These are phyloP conservation scores for Syzygium syzygioides DNA, from an alignment of 441 rosid genomes.

Conservation along the genomic window DNA sequence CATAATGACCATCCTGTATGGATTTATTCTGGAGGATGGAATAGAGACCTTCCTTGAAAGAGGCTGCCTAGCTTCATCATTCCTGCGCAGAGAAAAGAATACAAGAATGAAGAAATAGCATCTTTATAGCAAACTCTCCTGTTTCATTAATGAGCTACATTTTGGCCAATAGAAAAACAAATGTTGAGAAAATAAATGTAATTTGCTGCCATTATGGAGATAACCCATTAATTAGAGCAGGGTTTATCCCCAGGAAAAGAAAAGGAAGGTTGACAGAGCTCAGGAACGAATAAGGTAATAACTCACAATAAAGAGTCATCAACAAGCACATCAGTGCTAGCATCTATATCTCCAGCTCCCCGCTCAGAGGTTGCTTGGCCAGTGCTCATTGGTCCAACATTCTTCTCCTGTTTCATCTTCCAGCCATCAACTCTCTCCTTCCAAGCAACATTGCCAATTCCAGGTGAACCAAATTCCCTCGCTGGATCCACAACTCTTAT, in stretches of 20 bases:
- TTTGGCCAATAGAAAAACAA: not conserved
- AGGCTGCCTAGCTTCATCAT: slow-evolving; percentile 16
- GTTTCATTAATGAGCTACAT: not conserved
- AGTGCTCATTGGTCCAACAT: slow-evolving; percentile 15
- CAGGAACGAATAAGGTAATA: not conserved
- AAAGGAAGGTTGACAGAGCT: not conserved
- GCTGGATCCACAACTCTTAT: slow-evolving; percentile 9
- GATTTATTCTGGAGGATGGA: slow-evolving; percentile 12
- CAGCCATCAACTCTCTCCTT: slow-evolving; percentile 19
- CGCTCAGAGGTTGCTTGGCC: slow-evolving; percentile 16
- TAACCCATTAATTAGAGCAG: not conserved
- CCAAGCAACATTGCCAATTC: slow-evolving; percentile 18
- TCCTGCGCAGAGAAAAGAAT: not conserved
- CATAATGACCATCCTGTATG: slow-evolving; percentile 16
- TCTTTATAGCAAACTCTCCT: not conserved
- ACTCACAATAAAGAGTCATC: slow-evolving; percentile 19
- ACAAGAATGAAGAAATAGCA: not conserved
- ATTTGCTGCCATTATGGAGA: not conserved
- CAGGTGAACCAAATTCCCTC: slow-evolving; percentile 14
- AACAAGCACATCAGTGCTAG: slow-evolving; percentile 14
- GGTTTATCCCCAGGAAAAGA: not conserved
- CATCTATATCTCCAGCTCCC: slow-evolving; percentile 18
- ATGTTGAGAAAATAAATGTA: not conserved
- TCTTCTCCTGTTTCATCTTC: slow-evolving; percentile 18
- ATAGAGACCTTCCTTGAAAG: slow-evolving; percentile 15